Evolutionary conservation across 352 stramenopile species (phyloP).

Genomic region (Phytophthora pseudosyringae): DNA sequence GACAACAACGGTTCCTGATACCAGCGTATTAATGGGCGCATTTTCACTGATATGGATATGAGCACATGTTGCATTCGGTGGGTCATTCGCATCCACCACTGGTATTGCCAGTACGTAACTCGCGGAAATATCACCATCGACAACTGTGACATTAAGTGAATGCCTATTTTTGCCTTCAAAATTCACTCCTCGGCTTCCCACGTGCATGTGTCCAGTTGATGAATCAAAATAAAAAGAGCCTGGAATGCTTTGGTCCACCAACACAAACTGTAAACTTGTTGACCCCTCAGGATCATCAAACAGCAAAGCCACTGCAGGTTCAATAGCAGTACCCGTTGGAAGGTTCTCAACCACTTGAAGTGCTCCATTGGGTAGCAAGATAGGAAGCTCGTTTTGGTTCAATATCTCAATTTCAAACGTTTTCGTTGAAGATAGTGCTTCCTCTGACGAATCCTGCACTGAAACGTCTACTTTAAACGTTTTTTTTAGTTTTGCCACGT

Average conservation of each 20-base stretch:
- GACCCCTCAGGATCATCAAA: conserved; percentile 35
- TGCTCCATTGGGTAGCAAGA: conserved; percentile 2
- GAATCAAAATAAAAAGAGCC: conserved; percentile 60
- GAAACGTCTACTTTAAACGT: conserved; percentile 39
- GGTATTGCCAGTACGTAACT: conserved; percentile 19
- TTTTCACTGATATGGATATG: conserved; percentile 30
- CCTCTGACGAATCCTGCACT: conserved; percentile 46
- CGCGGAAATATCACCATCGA: conserved; percentile 10
- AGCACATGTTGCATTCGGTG: conserved; percentile 20
- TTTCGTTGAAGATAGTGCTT: conserved; percentile 26
- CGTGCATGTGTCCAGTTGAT: conserved; percentile 35
- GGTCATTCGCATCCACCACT: conserved; percentile 29
- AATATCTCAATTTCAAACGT: conserved; percentile 23
- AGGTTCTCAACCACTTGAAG: conserved; percentile 28
- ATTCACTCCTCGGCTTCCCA: conserved; percentile 39
- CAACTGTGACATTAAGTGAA: conserved; percentile 18
- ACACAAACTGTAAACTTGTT: conserved; percentile 24
- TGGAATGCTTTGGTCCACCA: conserved; percentile 43
- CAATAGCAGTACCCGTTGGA: conserved; percentile 4
- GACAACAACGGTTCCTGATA: conserved; percentile 11
- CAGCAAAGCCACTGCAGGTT: conserved; percentile 13
- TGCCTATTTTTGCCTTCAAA: conserved; percentile 38
- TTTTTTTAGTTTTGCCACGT: conserved; percentile 42
- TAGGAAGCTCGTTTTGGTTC: conserved; percentile 29
- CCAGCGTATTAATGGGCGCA: conserved; percentile 16